Conservation (phyloP, 2,329 filamentous ascomycete genomes). For the Trichophyton equinum region DNA sequence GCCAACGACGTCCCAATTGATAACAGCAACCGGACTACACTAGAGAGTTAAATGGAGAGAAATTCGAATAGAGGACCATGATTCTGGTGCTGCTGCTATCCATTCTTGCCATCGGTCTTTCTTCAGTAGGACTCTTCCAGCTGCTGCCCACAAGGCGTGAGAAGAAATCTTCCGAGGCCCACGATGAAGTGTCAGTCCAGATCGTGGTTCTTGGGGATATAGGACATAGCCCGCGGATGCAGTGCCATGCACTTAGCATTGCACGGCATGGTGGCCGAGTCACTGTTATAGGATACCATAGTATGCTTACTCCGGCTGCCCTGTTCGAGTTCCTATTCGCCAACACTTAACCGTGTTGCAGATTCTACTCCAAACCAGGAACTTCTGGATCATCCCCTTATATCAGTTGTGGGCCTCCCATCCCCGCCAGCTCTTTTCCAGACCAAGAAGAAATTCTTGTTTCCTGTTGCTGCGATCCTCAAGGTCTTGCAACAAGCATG, state of each 20-base stretch:
- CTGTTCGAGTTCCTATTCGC: neutral
- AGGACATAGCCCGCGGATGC: slow-evolving; percentile 91
- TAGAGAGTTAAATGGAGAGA: neutral
- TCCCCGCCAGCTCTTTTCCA: slow-evolving; percentile 55
- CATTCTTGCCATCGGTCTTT: neutral
- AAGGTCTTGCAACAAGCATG: slow-evolving; percentile 77
- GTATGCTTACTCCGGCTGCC: slow-evolving; percentile 33
- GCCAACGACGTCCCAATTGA: too few species aligned
- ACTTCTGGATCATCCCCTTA: slow-evolving; percentile 53
- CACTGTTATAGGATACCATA: slow-evolving; percentile 76
- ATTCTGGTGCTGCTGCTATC: neutral
- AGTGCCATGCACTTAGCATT: slow-evolving; percentile 91
- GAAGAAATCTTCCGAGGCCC: neutral
- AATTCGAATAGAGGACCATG: neutral
- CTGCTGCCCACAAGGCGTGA: neutral
- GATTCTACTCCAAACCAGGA: slow-evolving; percentile 75
- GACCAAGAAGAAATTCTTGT: slow-evolving; percentile 57
- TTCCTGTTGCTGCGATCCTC: slow-evolving; percentile 63
- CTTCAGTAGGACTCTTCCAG: neutral
- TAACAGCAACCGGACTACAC: neutral
- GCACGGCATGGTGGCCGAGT: slow-evolving; percentile 69
- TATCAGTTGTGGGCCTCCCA: slow-evolving; percentile 58
- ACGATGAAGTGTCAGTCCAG: slow-evolving; percentile 13
- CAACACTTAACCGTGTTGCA: slow-evolving; percentile 17
- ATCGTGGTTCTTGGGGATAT: slow-evolving; percentile 91